phyloP scores from a whole-genome alignment of 768 basidiomycete species.

The Hysterangium stoloniferum region DNA sequence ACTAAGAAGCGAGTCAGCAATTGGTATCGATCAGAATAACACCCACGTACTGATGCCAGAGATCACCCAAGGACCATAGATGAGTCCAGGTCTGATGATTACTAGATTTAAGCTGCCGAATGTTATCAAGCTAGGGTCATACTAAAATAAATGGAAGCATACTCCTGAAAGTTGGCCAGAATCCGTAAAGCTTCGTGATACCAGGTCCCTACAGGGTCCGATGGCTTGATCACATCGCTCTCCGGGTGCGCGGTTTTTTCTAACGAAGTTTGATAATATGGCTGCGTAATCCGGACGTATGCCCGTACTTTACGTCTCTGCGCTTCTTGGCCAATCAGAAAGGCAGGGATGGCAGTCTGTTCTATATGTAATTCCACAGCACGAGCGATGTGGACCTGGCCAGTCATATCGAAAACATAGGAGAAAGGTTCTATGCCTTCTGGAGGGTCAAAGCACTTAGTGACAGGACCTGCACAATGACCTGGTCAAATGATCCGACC shows the following conservation, averaged over 20 bases:
- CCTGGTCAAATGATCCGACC: neutral
- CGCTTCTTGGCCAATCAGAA: constrained; percentile 66
- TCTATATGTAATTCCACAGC: constrained; percentile 65
- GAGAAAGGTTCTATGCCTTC: constrained; percentile 62
- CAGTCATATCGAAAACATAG: constrained; percentile 81
- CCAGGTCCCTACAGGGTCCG: constrained; percentile 67
- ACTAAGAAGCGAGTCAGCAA: constrained; percentile 33
- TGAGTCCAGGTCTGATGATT: constrained; percentile 63
- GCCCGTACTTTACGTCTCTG: constrained; percentile 72
- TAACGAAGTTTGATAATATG: constrained; percentile 63
- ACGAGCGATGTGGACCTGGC: constrained; percentile 44
- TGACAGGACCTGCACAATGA: constrained; percentile 48
- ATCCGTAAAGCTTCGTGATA: constrained; percentile 82
- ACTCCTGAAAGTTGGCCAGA: constrained; percentile 70
- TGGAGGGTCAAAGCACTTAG: constrained; percentile 62
- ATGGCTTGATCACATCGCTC: constrained; percentile 67
- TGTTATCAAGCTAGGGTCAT: constrained; percentile 4
- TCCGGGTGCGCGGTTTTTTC: constrained; percentile 61
- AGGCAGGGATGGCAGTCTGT: constrained; percentile 61
- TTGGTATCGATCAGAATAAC: neutral
- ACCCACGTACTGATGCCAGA: constrained; percentile 54
- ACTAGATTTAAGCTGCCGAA: constrained; percentile 66
- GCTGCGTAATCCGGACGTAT: constrained; percentile 69
- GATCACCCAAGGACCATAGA: constrained; percentile 76
- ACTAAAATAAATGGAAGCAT: constrained; percentile 9